phyloP scores from a whole-genome alignment of 768 basidiomycete genomes.

The Trametes punicea region DNA sequence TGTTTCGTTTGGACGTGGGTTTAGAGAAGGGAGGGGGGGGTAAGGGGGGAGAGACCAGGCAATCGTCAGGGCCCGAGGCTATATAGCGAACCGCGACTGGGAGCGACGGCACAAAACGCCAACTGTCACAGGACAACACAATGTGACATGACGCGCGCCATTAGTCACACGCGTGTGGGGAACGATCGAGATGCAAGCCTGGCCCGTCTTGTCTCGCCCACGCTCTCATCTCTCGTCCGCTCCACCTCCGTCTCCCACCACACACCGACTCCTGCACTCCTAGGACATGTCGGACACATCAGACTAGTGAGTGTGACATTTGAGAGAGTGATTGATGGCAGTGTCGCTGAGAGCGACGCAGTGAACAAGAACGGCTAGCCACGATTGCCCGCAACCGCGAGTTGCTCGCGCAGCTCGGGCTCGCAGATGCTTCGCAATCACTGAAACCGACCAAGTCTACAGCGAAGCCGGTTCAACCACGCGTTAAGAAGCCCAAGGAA shows the following conservation, averaged over 20 bases:
- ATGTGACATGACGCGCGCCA: conserved; percentile 19
- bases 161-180: background rate
- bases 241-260: background rate
- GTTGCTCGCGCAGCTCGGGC: conserved; percentile 65
- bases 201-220: conserved; percentile 2
- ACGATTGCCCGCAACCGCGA: conserved; percentile 81
- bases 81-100: no score
- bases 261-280: background rate
- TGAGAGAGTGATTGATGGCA: background rate
- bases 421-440: conserved; percentile 38
- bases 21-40: no score
- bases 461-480: conserved; percentile 61
- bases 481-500: conserved; percentile 45
- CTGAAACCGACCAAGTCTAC: conserved; percentile 30
- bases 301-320: conserved; percentile 18
- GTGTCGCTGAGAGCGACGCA: conserved; percentile 20
- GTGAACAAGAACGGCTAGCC: conserved; percentile 71
- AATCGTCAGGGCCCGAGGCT: no score
- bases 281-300: conserved; percentile 17
- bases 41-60: no score
- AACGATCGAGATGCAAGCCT: background rate
- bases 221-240: background rate
- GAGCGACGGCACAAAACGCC: conserved; percentile 11
- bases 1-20: no score
- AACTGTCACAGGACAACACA: conserved; percentile 11